Base-by-base conservation (phyloP, 345 rosid genomes). In the Erodium maritimum region DNA sequence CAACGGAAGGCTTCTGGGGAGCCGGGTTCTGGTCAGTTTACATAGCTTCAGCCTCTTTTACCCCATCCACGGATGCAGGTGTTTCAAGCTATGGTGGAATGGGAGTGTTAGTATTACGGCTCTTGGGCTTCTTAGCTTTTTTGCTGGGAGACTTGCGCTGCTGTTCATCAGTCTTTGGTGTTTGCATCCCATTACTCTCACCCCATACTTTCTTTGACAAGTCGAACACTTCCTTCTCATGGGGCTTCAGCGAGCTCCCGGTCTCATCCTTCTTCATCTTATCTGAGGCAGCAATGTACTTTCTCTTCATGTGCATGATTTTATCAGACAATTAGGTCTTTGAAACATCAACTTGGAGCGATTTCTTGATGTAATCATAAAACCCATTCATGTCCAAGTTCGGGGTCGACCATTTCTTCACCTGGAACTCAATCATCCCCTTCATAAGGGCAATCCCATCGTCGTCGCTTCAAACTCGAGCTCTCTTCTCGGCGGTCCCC, bases 381-480 rank as follows among this genome's bases (percentile, higher is more conserved):
- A 79, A 82, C 0, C 71, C 71, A 34, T 60, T 71, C 70, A 70
- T 75, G 19, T 72, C 80, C 19, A 67, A 67, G 0, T 58, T 23
- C 1, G 80, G 78, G 21, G 76, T 67, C 5, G 23, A 14, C 3
- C 83, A 80, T 58, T 66, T 77, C 5, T 64, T 74, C 11, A 69
- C 60, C 0, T 59, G 57, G 37, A 63, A 82, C 10, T 74, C 80
- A 12, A 69, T 62, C 23, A 79, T 37, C 10, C 84, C 87, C 61
- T 71, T 67, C 24, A 82, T 55, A 42, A 82, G 54, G 0, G 72
- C 77, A n/a, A 79, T 64, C 50, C 77, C 87, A 60, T 82, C 82
- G 0, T 69, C 72, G 66, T 79, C 82, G 21, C 79, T 78, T 71
- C 79, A 78, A n/a, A n/a, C n/a, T n/a, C n/a, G n/a, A n/a, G n/a